phyloP scores from a whole-genome alignment of 495 filamentous ascomycete species.

The Trichoderma parareesei region DNA sequence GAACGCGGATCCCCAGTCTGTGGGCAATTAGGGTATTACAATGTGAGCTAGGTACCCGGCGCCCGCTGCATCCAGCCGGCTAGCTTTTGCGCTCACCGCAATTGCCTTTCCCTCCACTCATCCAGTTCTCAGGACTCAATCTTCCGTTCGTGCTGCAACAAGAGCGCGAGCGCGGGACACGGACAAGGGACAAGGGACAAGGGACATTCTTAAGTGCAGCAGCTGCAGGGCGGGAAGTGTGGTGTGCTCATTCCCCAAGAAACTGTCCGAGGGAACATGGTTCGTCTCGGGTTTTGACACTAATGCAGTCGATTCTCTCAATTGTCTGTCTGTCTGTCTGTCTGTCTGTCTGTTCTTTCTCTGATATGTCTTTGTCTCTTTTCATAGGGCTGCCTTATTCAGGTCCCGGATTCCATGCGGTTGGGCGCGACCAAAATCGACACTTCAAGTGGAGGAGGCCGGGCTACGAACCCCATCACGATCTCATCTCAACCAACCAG shows the following conservation, averaged over 20 bases:
- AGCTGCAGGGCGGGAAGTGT: too few relatives aligned
- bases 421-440: neutral
- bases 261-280: too few relatives aligned
- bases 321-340: too few relatives aligned
- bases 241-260: too few relatives aligned
- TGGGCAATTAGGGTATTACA: neutral
- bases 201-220: neutral
- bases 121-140: neutral
- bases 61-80: neutral
- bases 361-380: too few relatives aligned
- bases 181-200: neutral
- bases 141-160: neutral
- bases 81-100: conserved; percentile 6
- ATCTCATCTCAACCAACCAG: neutral
- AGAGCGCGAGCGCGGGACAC: neutral
- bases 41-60: neutral
- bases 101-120: neutral
- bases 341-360: too few relatives aligned
- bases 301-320: too few relatives aligned
- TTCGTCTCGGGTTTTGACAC: too few relatives aligned
- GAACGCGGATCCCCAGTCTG: neutral
- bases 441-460: neutral
- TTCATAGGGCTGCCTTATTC: too few relatives aligned
- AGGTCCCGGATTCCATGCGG: too few relatives aligned
- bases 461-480: neutral